These are phyloP conservation scores for Aspergillus fumigatus DNA, from an alignment of 2,329 filamentous ascomycete species.

Conservation along the genomic window DNA sequence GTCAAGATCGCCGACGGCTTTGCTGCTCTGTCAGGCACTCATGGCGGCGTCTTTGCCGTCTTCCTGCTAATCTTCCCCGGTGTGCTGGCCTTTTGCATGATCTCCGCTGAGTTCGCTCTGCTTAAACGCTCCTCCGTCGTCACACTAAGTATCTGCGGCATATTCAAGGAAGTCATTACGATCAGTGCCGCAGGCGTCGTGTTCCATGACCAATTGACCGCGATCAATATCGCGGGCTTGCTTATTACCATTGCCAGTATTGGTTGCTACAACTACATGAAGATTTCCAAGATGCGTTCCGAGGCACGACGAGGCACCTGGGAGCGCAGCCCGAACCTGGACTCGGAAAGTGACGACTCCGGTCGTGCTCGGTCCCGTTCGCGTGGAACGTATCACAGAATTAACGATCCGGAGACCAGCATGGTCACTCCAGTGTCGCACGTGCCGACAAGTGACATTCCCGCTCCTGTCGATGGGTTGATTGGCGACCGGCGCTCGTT, in stretches of 20 bases:
- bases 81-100: slow-evolving; percentile 91
- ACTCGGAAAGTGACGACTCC: slow-evolving; percentile 26
- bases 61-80: slow-evolving; percentile 84
- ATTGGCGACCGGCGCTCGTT: slow-evolving; percentile 25
- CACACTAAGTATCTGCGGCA: slow-evolving; percentile 91
- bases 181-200: slow-evolving; percentile 83
- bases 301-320: slow-evolving; percentile 56
- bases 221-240: slow-evolving; percentile 81
- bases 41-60: slow-evolving; percentile 63
- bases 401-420: slow-evolving; percentile 20
- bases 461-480: slow-evolving; percentile 20
- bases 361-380: slow-evolving; percentile 18
- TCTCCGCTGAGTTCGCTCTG: slow-evolving; percentile 89
- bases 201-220: slow-evolving; percentile 82
- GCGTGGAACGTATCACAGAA: slow-evolving; percentile 23
- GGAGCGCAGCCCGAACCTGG: slow-evolving; percentile 20
- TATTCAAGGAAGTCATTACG: slow-evolving; percentile 98
- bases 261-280: slow-evolving; percentile 87
- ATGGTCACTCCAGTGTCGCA: slow-evolving; percentile 15
- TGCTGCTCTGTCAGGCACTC: slow-evolving; percentile 57
- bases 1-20: slow-evolving; percentile 63
- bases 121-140: slow-evolving; percentile 94
- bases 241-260: slow-evolving; percentile 87
- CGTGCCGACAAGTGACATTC: slow-evolving; percentile 18
- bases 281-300: slow-evolving; percentile 80